Percentiles rank a stretch among this genome's conserved stretches.
These are phyloP conservation scores for Aphanomyces euteiches DNA, from an alignment of 352 stramenopile genomes.

Conservation along the genomic window DNA sequence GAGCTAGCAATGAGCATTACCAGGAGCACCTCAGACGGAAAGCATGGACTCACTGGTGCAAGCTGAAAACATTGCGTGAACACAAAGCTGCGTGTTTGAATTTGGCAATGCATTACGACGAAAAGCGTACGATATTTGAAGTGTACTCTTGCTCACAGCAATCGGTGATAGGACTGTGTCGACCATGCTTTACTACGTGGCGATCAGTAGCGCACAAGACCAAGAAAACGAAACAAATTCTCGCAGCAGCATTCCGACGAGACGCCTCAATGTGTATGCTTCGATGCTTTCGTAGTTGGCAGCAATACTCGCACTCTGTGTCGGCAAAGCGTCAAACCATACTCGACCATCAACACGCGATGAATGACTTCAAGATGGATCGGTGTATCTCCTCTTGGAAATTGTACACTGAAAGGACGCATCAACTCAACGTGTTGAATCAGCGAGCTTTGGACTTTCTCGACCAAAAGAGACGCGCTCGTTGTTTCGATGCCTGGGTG, in stretches of 20 bases:
- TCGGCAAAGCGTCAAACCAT: not conserved
- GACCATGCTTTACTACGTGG: not conserved
- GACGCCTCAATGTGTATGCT: conserved; percentile 15
- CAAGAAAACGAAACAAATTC: conserved; percentile 12
- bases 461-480: not conserved
- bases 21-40: not conserved
- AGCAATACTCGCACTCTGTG: not conserved
- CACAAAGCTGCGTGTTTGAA: not conserved
- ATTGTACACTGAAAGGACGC: not conserved
- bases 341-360: not conserved
- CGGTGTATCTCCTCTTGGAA: not conserved
- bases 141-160: not conserved
- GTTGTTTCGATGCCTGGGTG: conserved; percentile 8
- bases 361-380: not conserved
- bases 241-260: conserved; percentile 8
- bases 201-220: not conserved
- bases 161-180: not conserved
- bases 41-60: not conserved
- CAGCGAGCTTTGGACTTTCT: conserved; percentile 9
- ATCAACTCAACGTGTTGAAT: not conserved
- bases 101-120: not conserved
- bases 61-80: not conserved
- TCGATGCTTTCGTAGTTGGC: conserved; percentile 16
- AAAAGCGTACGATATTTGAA: not conserved
- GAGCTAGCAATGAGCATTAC: not conserved